Base-by-base conservation (phyloP, 176 grass and related monocot genomes). In the Oropetium thomaeum region DNA sequence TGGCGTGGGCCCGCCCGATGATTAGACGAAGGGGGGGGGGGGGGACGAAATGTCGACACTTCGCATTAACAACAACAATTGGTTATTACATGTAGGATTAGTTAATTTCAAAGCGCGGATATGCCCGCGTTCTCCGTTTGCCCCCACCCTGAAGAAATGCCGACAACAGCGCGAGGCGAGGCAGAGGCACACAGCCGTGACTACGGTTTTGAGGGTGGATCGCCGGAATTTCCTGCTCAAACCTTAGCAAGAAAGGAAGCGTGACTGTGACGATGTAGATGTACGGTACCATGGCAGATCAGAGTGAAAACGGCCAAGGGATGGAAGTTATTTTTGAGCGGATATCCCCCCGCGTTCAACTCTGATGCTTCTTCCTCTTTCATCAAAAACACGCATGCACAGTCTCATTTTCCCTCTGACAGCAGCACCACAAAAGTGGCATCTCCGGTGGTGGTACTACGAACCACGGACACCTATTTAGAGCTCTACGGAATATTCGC, bases 101-200 rank as follows among this genome's bases (percentile, higher is more conserved):
- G 30, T 85, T 85, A 85, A 86, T 48, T 13, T 44, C 71, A 70
- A 81, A 81, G 70, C 34, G 15, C 49, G 63, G 69, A 83, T 83
- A 76, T 77, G 72, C 62, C 20, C 42, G 19, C 19, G 2, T 32
- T 52, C 70, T n/a, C 59, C 74, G 37, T 35, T 63, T 48, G 59
- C 42, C 8, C 27, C 73, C 58, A 63, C 58, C n/a, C n/a, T n/a
- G n/a, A n/a, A n/a, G n/a, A n/a, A n/a, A n/a, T n/a, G n/a, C n/a
- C n/a, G n/a, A n/a, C n/a, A n/a, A n/a, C n/a, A n/a, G n/a, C n/a
- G n/a, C n/a, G n/a, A n/a, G n/a, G n/a, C n/a, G n/a, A n/a, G n/a
- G n/a, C n/a, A n/a, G n/a, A n/a, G n/a, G n/a, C n/a, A n/a, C n/a
- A n/a, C n/a, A n/a, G n/a, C n/a, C n/a, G n/a, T n/a, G n/a, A n/a